These are phyloP conservation scores for Calonectria pauciramosa DNA, from an alignment of 2,329 filamentous ascomycete genomes.

Conservation along the genomic window DNA sequence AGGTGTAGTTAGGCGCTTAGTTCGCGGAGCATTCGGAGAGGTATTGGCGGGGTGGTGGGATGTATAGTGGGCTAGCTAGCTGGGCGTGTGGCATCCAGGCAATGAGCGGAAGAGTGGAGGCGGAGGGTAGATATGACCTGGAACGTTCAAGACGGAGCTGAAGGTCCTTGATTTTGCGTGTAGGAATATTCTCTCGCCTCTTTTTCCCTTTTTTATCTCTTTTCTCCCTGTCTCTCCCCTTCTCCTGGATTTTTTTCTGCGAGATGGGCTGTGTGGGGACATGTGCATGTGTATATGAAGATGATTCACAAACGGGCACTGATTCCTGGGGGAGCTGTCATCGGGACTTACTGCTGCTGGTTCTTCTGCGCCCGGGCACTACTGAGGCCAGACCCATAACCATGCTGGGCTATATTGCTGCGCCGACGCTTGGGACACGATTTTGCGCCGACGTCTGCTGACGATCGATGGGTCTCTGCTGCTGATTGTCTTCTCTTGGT, in stretches of 20 bases:
- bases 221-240: background rate
- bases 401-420: constrained; percentile 42
- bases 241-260: background rate
- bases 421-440: constrained; percentile 10
- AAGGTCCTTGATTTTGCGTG: constrained; percentile 3
- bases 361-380: constrained; percentile 47
- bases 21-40: constrained; percentile 38
- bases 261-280: background rate
- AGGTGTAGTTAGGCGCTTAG: constrained; percentile 33
- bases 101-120: constrained; percentile 32
- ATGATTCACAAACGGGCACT: background rate
- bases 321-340: constrained; percentile 1
- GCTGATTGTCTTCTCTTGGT: background rate
- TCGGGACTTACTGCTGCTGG: constrained; percentile 45
- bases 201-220: background rate
- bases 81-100: constrained; percentile 33
- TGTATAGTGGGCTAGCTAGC: constrained; percentile 31
- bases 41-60: constrained; percentile 39
- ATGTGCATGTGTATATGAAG: background rate
- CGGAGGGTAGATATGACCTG: constrained; percentile 31
- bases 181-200: background rate
- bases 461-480: background rate
- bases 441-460: background rate
- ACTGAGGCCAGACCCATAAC: constrained; percentile 50
- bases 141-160: constrained; percentile 30